Conservation (phyloP, 2,329 filamentous ascomycete genomes). For the Paraphoma chrysanthemicola region DNA sequence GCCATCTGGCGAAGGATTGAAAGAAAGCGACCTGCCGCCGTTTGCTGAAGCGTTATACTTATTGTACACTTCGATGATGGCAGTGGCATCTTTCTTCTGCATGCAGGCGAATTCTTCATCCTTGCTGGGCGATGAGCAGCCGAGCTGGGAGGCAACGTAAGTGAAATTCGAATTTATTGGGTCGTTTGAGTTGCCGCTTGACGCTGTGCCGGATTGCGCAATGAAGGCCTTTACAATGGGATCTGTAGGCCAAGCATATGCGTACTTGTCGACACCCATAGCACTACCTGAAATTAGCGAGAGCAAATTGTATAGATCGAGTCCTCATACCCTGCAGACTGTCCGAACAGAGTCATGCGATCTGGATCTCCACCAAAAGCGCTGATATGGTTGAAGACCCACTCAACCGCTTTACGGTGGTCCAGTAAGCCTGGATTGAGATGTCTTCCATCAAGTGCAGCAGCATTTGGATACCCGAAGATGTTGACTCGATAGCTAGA, state of each 20-base stretch:
- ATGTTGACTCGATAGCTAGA: conserved; percentile 42
- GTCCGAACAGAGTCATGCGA: conserved; percentile 46
- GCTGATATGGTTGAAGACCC: conserved; percentile 47
- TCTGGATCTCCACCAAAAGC: conserved; percentile 39
- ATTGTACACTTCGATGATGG: conserved; percentile 41
- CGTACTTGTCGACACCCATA: conserved; percentile 54
- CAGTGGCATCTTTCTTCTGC: conserved; percentile 33
- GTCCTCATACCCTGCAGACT: conserved; percentile 33
- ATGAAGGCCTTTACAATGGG: conserved; percentile 58
- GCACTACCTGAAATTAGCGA: conserved; percentile 18
- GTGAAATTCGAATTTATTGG: conserved; percentile 26
- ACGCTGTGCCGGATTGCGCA: conserved; percentile 37
- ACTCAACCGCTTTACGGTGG: conserved; percentile 46
- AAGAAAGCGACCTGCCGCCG: conserved; percentile 26
- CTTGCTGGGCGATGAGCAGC: conserved; percentile 16
- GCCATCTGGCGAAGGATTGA: conserved; percentile 30
- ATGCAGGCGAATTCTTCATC: conserved; percentile 45
- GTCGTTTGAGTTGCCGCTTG: conserved; percentile 14
- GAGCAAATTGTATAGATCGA: neutral
- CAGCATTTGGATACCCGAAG: conserved; percentile 44
- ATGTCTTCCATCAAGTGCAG: conserved; percentile 34
- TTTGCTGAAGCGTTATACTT: conserved; percentile 33
- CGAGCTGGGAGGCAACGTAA: conserved; percentile 28
- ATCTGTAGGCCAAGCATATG: conserved; percentile 55
- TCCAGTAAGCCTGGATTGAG: conserved; percentile 45